These are phyloP conservation scores for Fusarium haematococcum DNA, from an alignment of 2,329 filamentous ascomycete genomes.

Conservation along the genomic window DNA sequence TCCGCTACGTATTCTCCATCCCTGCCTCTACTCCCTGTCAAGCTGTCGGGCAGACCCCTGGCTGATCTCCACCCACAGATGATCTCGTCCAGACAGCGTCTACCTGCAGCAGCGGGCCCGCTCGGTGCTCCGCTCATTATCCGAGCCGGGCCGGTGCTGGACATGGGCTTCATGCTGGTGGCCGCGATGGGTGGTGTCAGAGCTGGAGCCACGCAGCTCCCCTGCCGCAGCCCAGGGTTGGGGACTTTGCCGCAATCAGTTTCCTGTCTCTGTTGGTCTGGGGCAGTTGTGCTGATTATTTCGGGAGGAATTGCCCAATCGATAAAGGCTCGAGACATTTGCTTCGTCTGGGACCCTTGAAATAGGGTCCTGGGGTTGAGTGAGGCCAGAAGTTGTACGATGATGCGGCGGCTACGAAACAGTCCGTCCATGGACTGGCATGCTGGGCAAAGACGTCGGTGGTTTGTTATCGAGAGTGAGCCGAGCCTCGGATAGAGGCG, in stretches of 20 bases:
- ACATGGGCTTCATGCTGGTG: conserved; percentile 10
- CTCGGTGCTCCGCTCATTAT: conserved; percentile 43
- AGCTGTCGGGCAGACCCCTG: conserved; percentile 20
- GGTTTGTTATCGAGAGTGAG: neutral
- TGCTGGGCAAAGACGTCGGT: neutral
- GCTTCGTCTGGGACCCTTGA: conserved; percentile 1
- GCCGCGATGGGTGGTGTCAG: conserved; percentile 29
- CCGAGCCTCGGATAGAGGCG: neutral
- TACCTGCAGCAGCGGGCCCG: conserved; percentile 26
- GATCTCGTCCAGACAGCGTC: conserved; percentile 13
- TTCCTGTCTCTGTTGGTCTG: conserved; percentile 24
- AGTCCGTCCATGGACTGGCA: conserved; percentile 1
- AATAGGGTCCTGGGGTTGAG: neutral
- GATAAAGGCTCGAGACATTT: conserved; percentile 19
- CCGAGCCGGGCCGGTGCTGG: conserved; percentile 45
- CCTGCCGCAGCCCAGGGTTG: conserved; percentile 15
- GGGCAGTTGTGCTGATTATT: conserved; percentile 15
- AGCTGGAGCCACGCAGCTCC: conserved; percentile 29
- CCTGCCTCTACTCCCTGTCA: conserved; percentile 28
- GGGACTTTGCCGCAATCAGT: conserved; percentile 31
- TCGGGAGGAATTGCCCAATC: conserved; percentile 28
- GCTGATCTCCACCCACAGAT: conserved; percentile 20
- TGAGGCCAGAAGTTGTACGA: conserved; percentile 20
- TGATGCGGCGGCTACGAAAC: conserved; percentile 5
- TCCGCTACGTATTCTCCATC: conserved; percentile 19